Evolutionary conservation across 345 rosid species (phyloP), one percentile per base, ranked within the genome.

Genomic region (Brassica cretica): DNA sequence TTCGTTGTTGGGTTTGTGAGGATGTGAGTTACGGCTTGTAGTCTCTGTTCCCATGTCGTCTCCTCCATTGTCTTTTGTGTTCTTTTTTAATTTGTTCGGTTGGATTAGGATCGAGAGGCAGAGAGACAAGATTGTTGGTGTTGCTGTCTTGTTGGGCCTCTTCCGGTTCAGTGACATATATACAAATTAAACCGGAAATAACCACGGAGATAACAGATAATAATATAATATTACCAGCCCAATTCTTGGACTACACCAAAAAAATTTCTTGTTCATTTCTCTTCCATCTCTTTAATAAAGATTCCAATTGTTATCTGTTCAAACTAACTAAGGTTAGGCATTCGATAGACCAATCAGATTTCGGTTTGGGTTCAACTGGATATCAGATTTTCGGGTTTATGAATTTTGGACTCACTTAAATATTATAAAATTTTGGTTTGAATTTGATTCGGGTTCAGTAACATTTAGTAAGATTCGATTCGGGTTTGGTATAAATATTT

Each of bases 1-100:
- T 37, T 11, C 0, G 79, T 82, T 73, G 84, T 73, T 39, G 81
- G 84, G 41, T 27, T 58, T 64, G 82, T 82, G 24, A 82, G 76
- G 69, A 82, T 70, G 58, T 82, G 76, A 4, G 84, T 72, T 56
- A 82, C 58, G 4, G 84, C 81, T 46, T 82, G 64, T 65, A 82
- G 1, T 73, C 76, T 68, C 19, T 77, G 37, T 59, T 77, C 78
- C 84, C 84, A 77, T 63, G 78, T 77, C 64, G 82, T 77, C 68
- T 82, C 79, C 25, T 78, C 84, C 82, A 73, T 68, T 60, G 16
- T 73, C 11, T 25, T 27, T 6, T 33, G 12, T 8, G 11, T 35
- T 21, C 0, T 44, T 29, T 64, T 18, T 30, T 10, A 2, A 2
- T 64, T 32, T 49, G 24, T 66, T 53, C 11, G 4, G 3, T 71